Conservation (phyloP, 805 yeast genomes). For the Ogataea salicorniae region DNA sequence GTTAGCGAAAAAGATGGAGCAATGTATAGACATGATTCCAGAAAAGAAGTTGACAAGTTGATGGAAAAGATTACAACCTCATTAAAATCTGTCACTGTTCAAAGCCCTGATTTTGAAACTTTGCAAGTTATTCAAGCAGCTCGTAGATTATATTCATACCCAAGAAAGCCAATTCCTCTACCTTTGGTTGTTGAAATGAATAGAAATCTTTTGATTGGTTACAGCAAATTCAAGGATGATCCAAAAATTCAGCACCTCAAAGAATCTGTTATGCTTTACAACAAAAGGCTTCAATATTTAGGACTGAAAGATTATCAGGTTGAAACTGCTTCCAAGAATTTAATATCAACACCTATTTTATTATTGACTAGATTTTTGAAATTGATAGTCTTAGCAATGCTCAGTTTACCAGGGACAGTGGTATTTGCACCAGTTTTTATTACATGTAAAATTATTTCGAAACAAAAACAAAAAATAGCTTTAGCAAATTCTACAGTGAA, state of each 20-base stretch:
- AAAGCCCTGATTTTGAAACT: slow-evolving; percentile 83
- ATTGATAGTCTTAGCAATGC: slow-evolving; percentile 47
- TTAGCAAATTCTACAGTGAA: slow-evolving; percentile 84
- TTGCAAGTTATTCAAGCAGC: slow-evolving; percentile 89
- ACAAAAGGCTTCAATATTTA: slow-evolving; percentile 54
- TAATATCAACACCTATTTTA: slow-evolving; percentile 43
- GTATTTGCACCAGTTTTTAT: slow-evolving; percentile 86
- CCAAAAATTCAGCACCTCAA: slow-evolving; percentile 62
- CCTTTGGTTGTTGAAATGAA: slow-evolving; percentile 88
- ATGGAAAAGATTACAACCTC: slow-evolving; percentile 64
- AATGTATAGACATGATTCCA: slow-evolving; percentile 57
- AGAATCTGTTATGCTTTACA: slow-evolving; percentile 62
- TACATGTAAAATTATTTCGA: slow-evolving; percentile 66
- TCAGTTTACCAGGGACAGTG: slow-evolving; percentile 82
- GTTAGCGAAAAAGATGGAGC: slow-evolving; percentile 57
- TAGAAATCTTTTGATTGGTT: slow-evolving; percentile 79
- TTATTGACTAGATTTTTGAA: slow-evolving; percentile 53
- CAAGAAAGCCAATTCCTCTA: slow-evolving; percentile 64
- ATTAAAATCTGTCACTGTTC: slow-evolving; percentile 75
- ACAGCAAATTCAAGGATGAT: slow-evolving; percentile 65
- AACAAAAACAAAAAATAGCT: slow-evolving; percentile 68
- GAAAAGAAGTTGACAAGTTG: slow-evolving; percentile 65
- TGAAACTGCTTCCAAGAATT: slow-evolving; percentile 46
- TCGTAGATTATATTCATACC: slow-evolving; percentile 77
- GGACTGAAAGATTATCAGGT: slow-evolving; percentile 73